phyloP scores from a whole-genome alignment of 1,284 basidiomycete species.

The Moesziomyces antarcticus region DNA sequence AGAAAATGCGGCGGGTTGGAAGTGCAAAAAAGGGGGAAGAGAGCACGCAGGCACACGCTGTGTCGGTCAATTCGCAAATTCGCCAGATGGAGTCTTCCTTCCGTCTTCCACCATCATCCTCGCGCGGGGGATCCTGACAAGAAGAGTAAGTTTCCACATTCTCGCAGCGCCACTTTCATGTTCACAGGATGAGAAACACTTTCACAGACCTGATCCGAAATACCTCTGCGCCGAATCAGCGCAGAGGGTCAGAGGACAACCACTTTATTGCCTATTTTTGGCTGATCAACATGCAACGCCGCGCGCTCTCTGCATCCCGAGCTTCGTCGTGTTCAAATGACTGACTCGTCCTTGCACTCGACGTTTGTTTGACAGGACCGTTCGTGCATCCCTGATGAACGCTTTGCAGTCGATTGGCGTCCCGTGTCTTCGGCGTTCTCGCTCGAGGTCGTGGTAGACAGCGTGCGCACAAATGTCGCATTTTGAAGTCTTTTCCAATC shows the following conservation, averaged over 20 bases:
- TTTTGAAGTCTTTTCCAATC: constrained; percentile 23
- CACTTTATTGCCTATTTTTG: constrained; percentile 50
- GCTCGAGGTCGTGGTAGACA: constrained; percentile 46
- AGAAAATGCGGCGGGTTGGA: neutral
- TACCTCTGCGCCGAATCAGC: constrained; percentile 40
- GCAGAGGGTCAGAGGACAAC: constrained; percentile 51
- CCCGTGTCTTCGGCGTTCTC: constrained; percentile 30
- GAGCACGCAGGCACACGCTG: neutral
- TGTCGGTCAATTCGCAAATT: neutral
- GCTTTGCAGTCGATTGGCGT: constrained; percentile 5
- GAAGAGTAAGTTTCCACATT: constrained; percentile 14
- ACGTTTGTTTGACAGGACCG: neutral
- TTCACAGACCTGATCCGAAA: constrained; percentile 58
- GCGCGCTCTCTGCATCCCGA: too few relatives aligned
- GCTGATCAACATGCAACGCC: constrained; percentile 18
- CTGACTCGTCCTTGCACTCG: neutral
- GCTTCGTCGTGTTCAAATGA: constrained; percentile 3
- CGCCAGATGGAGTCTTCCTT: neutral
- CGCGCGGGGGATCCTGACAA: too few relatives aligned
- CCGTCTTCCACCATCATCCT: constrained; percentile 7
- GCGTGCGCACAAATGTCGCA: constrained; percentile 13
- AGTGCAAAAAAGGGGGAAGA: constrained; percentile 1
- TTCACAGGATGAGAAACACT: constrained; percentile 46
- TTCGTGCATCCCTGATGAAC: constrained; percentile 24
- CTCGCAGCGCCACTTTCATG: constrained; percentile 3